Evolutionary conservation across 148 eudicot species (phyloP).

Genomic region (Talinum fruticosum): DNA sequence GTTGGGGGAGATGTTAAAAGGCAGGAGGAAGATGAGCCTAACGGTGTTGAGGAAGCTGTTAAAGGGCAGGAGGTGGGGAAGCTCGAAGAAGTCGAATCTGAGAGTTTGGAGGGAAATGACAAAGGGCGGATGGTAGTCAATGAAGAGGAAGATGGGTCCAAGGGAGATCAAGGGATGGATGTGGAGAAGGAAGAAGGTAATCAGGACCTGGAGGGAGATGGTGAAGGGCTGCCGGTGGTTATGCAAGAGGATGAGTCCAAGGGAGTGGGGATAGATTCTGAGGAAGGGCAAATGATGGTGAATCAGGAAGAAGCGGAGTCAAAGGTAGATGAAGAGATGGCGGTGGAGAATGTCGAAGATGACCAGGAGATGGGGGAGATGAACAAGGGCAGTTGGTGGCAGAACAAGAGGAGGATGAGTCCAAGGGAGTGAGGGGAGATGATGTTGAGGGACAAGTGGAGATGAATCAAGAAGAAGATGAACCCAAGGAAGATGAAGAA

Average conservation of each 20-base stretch:
- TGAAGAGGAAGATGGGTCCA: slow-evolving; percentile 10
- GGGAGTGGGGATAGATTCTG: slow-evolving; percentile 1
- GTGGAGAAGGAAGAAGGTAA: slow-evolving; percentile 15
- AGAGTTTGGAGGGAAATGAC: neutral
- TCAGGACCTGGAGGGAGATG: slow-evolving; percentile 12
- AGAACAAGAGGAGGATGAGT: slow-evolving; percentile 15
- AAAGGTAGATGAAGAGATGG: neutral
- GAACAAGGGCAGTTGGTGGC: slow-evolving; percentile 17
- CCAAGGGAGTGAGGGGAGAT: neutral
- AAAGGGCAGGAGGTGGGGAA: slow-evolving; percentile 7
- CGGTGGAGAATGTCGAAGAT: slow-evolving; percentile 11
- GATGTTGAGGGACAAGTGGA: neutral
- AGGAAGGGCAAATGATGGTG: neutral
- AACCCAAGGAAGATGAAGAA: neutral
- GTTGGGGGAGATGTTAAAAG: neutral
- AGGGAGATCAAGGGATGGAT: slow-evolving; percentile 2
- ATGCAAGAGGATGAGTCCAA: neutral
- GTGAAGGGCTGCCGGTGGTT: neutral
- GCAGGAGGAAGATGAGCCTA: slow-evolving; percentile 4
- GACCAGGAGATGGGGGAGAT: slow-evolving; percentile 14
- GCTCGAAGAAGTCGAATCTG: neutral
- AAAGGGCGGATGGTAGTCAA: neutral
- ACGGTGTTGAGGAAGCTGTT: slow-evolving; percentile 10
- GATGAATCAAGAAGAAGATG: slow-evolving; percentile 5
- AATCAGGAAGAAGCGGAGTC: neutral